Conservation (phyloP, 257 asterid genomes). For the Coffea canephora region DNA sequence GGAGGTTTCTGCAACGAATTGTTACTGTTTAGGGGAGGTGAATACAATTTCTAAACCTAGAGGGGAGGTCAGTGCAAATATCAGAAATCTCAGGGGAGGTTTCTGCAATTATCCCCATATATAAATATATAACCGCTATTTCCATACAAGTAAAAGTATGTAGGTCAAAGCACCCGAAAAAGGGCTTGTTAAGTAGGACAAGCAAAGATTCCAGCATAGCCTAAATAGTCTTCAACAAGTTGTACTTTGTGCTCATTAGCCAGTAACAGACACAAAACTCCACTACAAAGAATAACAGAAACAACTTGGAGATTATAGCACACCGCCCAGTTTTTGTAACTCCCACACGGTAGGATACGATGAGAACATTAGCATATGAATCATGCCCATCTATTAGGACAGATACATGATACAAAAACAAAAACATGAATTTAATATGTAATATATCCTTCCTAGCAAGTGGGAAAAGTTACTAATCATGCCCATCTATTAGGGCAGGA, state of each 20-base stretch:
- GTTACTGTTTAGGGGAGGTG: too few relatives aligned
- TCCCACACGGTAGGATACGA: background rate
- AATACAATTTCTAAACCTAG: too few relatives aligned
- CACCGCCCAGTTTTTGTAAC: background rate
- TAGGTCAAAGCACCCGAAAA: background rate
- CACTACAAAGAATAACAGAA: background rate
- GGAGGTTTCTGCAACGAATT: too few relatives aligned
- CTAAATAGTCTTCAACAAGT: too few relatives aligned
- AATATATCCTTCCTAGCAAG: background rate
- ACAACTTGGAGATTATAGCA: background rate
- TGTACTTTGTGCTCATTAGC: background rate
- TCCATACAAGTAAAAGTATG: background rate
- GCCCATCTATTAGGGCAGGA: background rate
- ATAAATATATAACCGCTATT: background rate
- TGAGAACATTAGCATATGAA: background rate
- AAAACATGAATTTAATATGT: background rate
- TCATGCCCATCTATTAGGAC: too few relatives aligned
- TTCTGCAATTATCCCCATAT: too few relatives aligned
- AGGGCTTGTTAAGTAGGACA: background rate
- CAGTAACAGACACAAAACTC: background rate
- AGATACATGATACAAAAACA: background rate
- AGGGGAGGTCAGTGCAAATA: too few relatives aligned
- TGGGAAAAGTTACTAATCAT: background rate
- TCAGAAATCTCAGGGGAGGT: too few relatives aligned
- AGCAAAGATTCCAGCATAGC: background rate